phyloP scores from a whole-genome alignment of 371 early-diverging fungal genomes.

The Mucor circinelloides region DNA sequence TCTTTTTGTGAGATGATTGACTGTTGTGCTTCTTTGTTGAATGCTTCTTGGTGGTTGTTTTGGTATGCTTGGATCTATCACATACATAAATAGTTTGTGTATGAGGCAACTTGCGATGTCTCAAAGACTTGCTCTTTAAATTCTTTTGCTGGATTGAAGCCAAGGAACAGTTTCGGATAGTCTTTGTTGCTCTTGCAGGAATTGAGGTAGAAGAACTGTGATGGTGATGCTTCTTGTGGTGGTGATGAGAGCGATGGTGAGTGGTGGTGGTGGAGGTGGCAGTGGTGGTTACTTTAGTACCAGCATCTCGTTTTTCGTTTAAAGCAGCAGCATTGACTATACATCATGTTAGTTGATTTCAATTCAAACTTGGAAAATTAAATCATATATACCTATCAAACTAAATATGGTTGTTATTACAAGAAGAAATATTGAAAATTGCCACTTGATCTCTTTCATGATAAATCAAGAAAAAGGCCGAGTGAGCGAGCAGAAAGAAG shows the following conservation, averaged over 20 bases:
- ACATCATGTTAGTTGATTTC: neutral
- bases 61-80: slow-evolving; percentile 11
- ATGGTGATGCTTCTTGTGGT: neutral
- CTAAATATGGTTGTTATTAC: slow-evolving; percentile 2
- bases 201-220: neutral
- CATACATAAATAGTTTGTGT: slow-evolving; percentile 13
- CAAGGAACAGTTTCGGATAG: slow-evolving; percentile 10
- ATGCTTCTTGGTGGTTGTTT: slow-evolving; percentile 3
- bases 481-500: neutral
- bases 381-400: slow-evolving; percentile 7
- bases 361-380: neutral
- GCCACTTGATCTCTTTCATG: slow-evolving; percentile 13
- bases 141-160: neutral
- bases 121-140: neutral
- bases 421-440: slow-evolving; percentile 9
- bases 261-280: neutral
- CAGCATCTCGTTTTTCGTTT: neutral
- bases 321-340: slow-evolving; percentile 7
- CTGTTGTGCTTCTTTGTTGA: neutral
- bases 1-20: neutral
- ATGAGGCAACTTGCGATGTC: neutral
- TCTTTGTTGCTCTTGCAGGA: slow-evolving; percentile 6
- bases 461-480: slow-evolving; percentile 4
- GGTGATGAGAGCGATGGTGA: neutral
- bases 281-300: neutral